Percentiles rank a stretch among this genome's conserved stretches.
These are phyloP conservation scores for Didymosphaeria variabile DNA, from an alignment of 2,329 filamentous ascomycete genomes.

Conservation along the genomic window DNA sequence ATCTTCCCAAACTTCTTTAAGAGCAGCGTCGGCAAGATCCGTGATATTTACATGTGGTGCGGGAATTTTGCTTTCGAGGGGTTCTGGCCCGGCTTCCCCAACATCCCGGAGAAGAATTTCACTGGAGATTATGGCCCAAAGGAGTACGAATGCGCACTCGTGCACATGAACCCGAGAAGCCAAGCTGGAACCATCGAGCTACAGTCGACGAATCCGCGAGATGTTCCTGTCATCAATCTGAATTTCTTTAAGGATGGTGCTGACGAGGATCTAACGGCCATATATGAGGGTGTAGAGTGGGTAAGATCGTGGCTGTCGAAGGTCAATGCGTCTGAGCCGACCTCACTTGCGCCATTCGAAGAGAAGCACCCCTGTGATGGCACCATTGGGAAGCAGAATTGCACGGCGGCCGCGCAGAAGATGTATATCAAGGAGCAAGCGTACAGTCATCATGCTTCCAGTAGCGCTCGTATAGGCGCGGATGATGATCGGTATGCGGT, in stretches of 20 bases:
- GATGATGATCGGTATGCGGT: conserved; percentile 26
- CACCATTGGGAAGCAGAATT: conserved; percentile 60
- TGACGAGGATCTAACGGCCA: conserved; percentile 59
- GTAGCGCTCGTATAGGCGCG: conserved; percentile 26
- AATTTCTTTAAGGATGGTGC: conserved; percentile 53
- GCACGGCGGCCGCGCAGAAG: conserved; percentile 45
- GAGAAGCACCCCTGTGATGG: conserved; percentile 63
- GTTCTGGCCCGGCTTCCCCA: conserved; percentile 39
- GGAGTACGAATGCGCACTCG: conserved; percentile 46
- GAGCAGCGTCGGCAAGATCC: conserved; percentile 28
- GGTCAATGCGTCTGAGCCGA: conserved; percentile 33
- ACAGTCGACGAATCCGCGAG: conserved; percentile 68
- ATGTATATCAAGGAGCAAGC: conserved; percentile 33
- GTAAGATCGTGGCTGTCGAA: conserved; percentile 53
- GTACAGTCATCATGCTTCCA: conserved; percentile 30
- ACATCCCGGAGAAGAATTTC: conserved; percentile 31
- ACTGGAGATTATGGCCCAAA: conserved; percentile 30
- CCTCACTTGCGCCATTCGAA: conserved; percentile 51
- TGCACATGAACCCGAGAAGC: conserved; percentile 68
- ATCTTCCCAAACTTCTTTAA: conserved; percentile 43
- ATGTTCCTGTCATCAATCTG: conserved; percentile 66
- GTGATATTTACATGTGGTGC: conserved; percentile 44
- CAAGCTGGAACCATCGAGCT: conserved; percentile 68
- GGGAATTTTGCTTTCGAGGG: conserved; percentile 39
- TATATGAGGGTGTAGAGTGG: conserved; percentile 65